phyloP scores from a whole-genome alignment of 2,329 filamentous ascomycete genomes.

The Nectriaceae sp. region DNA sequence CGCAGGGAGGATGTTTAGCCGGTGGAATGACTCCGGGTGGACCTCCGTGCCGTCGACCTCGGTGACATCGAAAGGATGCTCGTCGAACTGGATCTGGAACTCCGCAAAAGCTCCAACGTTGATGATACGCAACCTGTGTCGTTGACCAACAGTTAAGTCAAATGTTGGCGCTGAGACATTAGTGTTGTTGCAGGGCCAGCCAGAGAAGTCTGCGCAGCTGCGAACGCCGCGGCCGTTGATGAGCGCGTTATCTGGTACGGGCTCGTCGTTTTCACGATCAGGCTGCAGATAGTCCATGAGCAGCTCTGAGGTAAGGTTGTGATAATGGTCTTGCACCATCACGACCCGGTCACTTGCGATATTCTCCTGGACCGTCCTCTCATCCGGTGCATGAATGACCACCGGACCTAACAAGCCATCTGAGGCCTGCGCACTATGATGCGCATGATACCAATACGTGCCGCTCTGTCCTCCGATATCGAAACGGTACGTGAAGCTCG shows the following conservation, averaged over 20 bases:
- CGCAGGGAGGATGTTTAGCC: slow-evolving; percentile 67
- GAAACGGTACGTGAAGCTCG: slow-evolving; percentile 68
- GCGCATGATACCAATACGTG: slow-evolving; percentile 65
- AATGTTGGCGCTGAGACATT: slow-evolving; percentile 42
- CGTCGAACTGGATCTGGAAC: slow-evolving; percentile 71
- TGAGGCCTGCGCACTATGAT: slow-evolving; percentile 64
- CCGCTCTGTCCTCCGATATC: slow-evolving; percentile 54
- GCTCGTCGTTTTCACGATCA: slow-evolving; percentile 61
- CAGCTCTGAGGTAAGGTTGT: slow-evolving; percentile 54
- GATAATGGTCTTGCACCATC: slow-evolving; percentile 75
- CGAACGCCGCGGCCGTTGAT: slow-evolving; percentile 57
- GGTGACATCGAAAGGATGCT: slow-evolving; percentile 64
- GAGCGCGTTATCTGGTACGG: slow-evolving; percentile 64
- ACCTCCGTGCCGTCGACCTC: slow-evolving; percentile 73
- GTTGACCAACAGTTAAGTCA: slow-evolving; percentile 52
- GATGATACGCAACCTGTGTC: slow-evolving; percentile 67
- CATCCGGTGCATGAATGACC: slow-evolving; percentile 61
- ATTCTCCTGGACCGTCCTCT: slow-evolving; percentile 28
- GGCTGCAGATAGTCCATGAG: slow-evolving; percentile 56
- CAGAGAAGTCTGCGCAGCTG: slow-evolving; percentile 34
- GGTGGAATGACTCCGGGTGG: slow-evolving; percentile 57
- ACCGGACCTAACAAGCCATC: slow-evolving; percentile 70
- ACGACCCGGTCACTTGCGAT: slow-evolving; percentile 57
- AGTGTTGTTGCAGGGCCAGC: slow-evolving; percentile 47
- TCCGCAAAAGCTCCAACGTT: slow-evolving; percentile 73